Conservation (phyloP, 495 filamentous ascomycete genomes). For the Diplogelasinospora grovesii region DNA sequence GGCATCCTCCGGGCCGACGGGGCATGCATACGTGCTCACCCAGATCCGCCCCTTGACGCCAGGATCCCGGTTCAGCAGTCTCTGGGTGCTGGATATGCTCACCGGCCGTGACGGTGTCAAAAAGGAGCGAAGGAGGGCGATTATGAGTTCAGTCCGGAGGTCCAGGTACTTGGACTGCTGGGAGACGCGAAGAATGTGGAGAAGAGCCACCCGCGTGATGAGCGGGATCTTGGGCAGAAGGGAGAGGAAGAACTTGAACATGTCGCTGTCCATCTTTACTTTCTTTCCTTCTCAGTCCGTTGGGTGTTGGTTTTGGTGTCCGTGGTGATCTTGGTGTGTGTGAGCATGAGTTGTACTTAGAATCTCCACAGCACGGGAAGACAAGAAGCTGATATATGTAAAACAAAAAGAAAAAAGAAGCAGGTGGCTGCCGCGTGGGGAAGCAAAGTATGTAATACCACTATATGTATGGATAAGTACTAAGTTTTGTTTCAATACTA, state of each 20-base stretch:
- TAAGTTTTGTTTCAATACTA: too few relatives aligned
- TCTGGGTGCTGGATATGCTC: constrained; percentile 58
- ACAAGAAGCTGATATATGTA: too few relatives aligned
- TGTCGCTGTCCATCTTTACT: constrained; percentile 14
- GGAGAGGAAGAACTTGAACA: constrained; percentile 35
- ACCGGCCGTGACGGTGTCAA: constrained; percentile 32
- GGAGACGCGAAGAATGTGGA: constrained; percentile 60
- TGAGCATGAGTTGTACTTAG: too few relatives aligned
- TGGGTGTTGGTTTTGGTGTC: not conserved
- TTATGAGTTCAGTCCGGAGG: constrained; percentile 65
- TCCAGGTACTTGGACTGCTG: constrained; percentile 68
- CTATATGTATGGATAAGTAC: too few relatives aligned
- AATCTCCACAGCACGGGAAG: too few relatives aligned
- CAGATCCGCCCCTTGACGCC: constrained; percentile 74
- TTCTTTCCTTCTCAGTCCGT: too few relatives aligned
- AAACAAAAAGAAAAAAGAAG: too few relatives aligned
- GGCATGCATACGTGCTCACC: constrained; percentile 61
- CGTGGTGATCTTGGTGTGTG: not conserved
- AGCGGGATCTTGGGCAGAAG: constrained; percentile 57
- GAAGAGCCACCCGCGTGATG: constrained; percentile 57
- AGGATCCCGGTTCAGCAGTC: constrained; percentile 51
- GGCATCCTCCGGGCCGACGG: constrained; percentile 36
- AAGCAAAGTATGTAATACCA: too few relatives aligned
- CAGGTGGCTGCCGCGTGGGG: too few relatives aligned
- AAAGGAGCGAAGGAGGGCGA: constrained; percentile 63